Conservation (phyloP, 805 yeast species). For the Priceomyces medius region DNA sequence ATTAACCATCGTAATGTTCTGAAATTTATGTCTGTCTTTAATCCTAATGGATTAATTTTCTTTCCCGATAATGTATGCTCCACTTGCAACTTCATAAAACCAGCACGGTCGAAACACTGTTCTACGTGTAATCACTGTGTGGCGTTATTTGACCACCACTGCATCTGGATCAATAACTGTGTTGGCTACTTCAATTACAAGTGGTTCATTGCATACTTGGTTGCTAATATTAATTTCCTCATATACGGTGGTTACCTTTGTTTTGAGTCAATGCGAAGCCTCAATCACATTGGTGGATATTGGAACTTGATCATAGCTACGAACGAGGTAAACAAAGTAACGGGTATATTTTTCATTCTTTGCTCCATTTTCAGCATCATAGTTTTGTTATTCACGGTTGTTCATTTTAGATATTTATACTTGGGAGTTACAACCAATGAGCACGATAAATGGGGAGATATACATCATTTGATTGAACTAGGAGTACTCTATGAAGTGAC, state of each 20-base stretch:
- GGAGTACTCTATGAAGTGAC: slow-evolving; percentile 25
- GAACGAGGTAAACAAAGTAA: slow-evolving; percentile 31
- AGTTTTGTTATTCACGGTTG: slow-evolving; percentile 35
- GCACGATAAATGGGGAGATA: slow-evolving; percentile 65
- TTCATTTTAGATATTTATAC: slow-evolving; percentile 51
- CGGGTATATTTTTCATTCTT: slow-evolving; percentile 43
- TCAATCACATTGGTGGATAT: slow-evolving; percentile 11
- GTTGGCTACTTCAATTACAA: slow-evolving; percentile 65
- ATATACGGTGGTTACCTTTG: slow-evolving; percentile 43
- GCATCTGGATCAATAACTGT: slow-evolving; percentile 70
- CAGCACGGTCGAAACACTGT: slow-evolving; percentile 67
- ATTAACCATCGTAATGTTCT: slow-evolving; percentile 14
- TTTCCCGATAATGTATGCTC: slow-evolving; percentile 44
- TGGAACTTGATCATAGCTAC: slow-evolving; percentile 26
- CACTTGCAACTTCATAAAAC: slow-evolving; percentile 49
- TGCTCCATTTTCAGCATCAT: slow-evolving; percentile 38
- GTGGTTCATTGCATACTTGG: slow-evolving; percentile 58
- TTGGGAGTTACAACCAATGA: slow-evolving; percentile 79
- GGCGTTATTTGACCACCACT: slow-evolving; percentile 56
- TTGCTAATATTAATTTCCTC: slow-evolving; percentile 44
- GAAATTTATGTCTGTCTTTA: slow-evolving; percentile 18
- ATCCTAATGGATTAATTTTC: slow-evolving; percentile 53
- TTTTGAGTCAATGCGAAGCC: slow-evolving; percentile 18
- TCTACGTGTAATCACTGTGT: slow-evolving; percentile 56
- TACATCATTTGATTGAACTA: slow-evolving; percentile 46